A percentile compares a stretch with the other conserved stretches of the same genome.
Evolutionary conservation across 106 monocot species (phyloP).

Genomic region (Hemerocallis citrina): DNA sequence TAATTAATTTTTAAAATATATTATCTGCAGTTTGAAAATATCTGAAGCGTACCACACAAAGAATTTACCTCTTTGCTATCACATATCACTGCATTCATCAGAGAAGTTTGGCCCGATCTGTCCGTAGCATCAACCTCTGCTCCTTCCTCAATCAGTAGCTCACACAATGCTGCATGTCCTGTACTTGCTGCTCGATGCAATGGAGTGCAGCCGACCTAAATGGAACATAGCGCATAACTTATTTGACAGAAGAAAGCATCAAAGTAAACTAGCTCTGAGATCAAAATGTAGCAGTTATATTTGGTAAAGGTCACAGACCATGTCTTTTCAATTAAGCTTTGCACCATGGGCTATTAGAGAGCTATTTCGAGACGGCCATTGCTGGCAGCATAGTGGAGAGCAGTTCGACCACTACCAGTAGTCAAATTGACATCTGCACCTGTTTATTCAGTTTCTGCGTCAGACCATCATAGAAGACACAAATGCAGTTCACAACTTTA

Average conservation of each 20-base stretch:
- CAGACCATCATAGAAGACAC: background rate
- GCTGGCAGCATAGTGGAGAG: slow-evolving; percentile 97
- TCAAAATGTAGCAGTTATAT: background rate
- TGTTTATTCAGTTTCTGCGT: slow-evolving; percentile 8
- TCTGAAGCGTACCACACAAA: no score
- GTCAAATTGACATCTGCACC: slow-evolving; percentile 74
- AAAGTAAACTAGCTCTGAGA: background rate
- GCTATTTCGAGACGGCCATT: slow-evolving; percentile 86
- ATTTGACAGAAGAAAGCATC: no score
- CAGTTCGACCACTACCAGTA: slow-evolving; percentile 77
- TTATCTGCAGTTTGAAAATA: no score
- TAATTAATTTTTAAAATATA: no score
- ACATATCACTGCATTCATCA: slow-evolving; percentile 76
- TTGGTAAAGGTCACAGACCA: slow-evolving; percentile 36
- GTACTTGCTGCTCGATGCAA: slow-evolving; percentile 84
- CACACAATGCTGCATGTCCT: slow-evolving; percentile 61
- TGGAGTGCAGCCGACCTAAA: slow-evolving; percentile 73
- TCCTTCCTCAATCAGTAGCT: slow-evolving; percentile 85
- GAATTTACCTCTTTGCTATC: slow-evolving; percentile 70
- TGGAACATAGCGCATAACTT: background rate
- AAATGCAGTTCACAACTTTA: no score
- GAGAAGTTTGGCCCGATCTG: slow-evolving; percentile 73
- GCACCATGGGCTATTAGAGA: slow-evolving; percentile 62
- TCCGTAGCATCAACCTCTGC: slow-evolving; percentile 71
- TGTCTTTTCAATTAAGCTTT: slow-evolving; percentile 81